phyloP scores from a whole-genome alignment of 2,329 filamentous ascomycete species.

The Aplosporella prunicola region DNA sequence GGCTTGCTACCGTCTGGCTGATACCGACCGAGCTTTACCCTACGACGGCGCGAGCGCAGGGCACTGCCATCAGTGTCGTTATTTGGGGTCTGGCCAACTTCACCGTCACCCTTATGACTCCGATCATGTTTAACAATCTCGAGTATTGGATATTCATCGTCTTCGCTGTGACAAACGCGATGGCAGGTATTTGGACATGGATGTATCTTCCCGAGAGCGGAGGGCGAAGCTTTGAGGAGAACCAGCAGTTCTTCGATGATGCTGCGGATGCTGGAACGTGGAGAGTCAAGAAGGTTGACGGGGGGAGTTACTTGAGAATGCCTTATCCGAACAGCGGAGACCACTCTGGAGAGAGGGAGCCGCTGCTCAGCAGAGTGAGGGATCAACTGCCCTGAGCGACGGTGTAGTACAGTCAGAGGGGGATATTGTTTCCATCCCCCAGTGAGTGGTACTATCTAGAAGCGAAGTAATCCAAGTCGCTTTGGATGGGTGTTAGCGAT shows the following conservation, averaged over 20 bases:
- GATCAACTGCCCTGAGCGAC: conserved; percentile 34
- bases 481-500: too few species aligned
- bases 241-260: conserved; percentile 48
- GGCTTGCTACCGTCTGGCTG: conserved; percentile 49
- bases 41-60: conserved; percentile 45
- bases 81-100: conserved; percentile 52
- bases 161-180: conserved; percentile 45
- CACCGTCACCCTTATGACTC: conserved; percentile 47
- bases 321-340: conserved; percentile 32
- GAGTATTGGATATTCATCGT: conserved; percentile 50
- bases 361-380: conserved; percentile 34
- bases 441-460: too few species aligned
- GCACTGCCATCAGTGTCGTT: conserved; percentile 45
- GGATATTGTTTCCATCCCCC: not conserved
- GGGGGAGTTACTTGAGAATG: conserved; percentile 42
- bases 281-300: conserved; percentile 44
- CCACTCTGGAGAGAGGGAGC: conserved; percentile 31
- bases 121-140: conserved; percentile 50
- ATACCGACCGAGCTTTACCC: conserved; percentile 52
- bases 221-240: conserved; percentile 50
- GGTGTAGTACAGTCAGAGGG: too few species aligned
- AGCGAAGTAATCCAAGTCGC: too few species aligned
- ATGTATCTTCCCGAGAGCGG: conserved; percentile 46
- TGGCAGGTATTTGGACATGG: conserved; percentile 48
- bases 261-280: conserved; percentile 44